Conservation (phyloP, 345 rosid species). For the Orychophragmus violaceus region DNA sequence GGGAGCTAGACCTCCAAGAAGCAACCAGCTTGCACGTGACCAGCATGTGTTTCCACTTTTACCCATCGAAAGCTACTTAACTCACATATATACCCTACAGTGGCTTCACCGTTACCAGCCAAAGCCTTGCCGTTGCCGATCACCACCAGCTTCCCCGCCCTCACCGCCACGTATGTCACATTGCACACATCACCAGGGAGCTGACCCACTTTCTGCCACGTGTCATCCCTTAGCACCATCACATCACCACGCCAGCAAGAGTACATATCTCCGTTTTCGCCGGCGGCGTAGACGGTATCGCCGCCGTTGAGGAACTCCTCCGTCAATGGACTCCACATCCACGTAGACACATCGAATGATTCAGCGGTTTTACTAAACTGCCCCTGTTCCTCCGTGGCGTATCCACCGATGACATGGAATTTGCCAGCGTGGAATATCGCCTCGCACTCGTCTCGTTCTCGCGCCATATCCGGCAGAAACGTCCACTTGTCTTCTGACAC, state of each 20-base stretch:
- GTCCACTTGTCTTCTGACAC: slow-evolving; percentile 53
- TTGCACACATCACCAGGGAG: slow-evolving; percentile 50
- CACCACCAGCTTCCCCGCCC: slow-evolving; percentile 47
- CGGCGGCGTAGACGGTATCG: slow-evolving; percentile 20
- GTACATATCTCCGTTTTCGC: slow-evolving; percentile 29
- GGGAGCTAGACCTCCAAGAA: slow-evolving; percentile 42
- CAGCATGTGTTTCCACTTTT: slow-evolving; percentile 34
- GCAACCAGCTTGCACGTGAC: slow-evolving; percentile 65
- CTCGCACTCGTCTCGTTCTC: slow-evolving; percentile 71
- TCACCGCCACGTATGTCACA: slow-evolving; percentile 31
- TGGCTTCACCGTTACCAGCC: slow-evolving; percentile 29
- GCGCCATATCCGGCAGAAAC: slow-evolving; percentile 58
- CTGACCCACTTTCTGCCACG: slow-evolving; percentile 44
- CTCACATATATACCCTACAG: slow-evolving; percentile 8
- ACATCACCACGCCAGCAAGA: slow-evolving; percentile 42
- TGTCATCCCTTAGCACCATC: slow-evolving; percentile 3
- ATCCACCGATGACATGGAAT: slow-evolving; percentile 75
- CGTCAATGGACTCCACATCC: slow-evolving; percentile 41
- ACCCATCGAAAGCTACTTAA: slow-evolving; percentile 39
- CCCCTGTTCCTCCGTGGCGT: slow-evolving; percentile 70
- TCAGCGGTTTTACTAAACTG: slow-evolving; percentile 45
- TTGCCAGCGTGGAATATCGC: slow-evolving; percentile 53
- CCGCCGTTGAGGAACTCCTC: slow-evolving; percentile 31
- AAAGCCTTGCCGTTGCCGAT: slow-evolving; percentile 40
- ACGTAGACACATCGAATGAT: slow-evolving; percentile 34